Conservation (phyloP, 2,329 filamentous ascomycete species). For the Pseudogymnoascus sp. region DNA sequence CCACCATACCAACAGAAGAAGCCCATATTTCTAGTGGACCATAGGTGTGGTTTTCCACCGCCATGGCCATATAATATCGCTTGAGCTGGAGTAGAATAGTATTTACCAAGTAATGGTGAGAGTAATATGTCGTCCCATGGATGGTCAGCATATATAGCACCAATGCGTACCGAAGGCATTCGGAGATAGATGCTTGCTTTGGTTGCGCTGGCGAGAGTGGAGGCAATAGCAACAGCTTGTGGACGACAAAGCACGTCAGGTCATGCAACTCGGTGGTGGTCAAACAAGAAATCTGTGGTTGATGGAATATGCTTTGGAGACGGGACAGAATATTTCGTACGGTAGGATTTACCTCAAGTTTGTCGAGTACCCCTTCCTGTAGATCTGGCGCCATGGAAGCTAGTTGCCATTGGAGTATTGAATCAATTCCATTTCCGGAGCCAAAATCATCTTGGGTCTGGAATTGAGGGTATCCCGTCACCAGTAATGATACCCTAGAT, state of each 20-base stretch:
- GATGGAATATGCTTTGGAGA: slow-evolving; percentile 31
- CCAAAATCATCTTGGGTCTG: slow-evolving; percentile 41
- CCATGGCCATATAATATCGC: slow-evolving; percentile 23
- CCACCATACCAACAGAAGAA: slow-evolving; percentile 34
- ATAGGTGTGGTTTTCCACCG: slow-evolving; percentile 10
- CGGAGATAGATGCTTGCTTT: slow-evolving; percentile 25
- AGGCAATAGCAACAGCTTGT: slow-evolving; percentile 35
- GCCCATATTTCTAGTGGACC: slow-evolving; percentile 35
- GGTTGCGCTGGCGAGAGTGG: not conserved
- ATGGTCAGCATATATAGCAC: slow-evolving; percentile 45
- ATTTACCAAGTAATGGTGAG: slow-evolving; percentile 36
- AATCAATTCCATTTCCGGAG: slow-evolving; percentile 39
- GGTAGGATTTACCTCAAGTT: slow-evolving; percentile 15
- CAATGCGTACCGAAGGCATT: slow-evolving; percentile 39
- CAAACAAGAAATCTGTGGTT: slow-evolving; percentile 24
- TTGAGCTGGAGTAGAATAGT: slow-evolving; percentile 29
- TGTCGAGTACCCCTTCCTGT: slow-evolving; percentile 30
- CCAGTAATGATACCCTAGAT: slow-evolving; percentile 48
- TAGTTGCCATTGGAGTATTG: slow-evolving; percentile 40
- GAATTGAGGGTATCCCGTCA: slow-evolving; percentile 46
- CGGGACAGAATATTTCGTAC: slow-evolving; percentile 15
- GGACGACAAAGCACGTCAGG: slow-evolving; percentile 45
- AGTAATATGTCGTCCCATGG: slow-evolving; percentile 49
- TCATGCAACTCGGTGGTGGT: slow-evolving; percentile 42
- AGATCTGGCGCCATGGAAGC: not conserved